Evolutionary conservation across 768 basidiomycete species (phyloP), one percentile per base, ranked within the genome.

Genomic region (Mycena haematopus): DNA sequence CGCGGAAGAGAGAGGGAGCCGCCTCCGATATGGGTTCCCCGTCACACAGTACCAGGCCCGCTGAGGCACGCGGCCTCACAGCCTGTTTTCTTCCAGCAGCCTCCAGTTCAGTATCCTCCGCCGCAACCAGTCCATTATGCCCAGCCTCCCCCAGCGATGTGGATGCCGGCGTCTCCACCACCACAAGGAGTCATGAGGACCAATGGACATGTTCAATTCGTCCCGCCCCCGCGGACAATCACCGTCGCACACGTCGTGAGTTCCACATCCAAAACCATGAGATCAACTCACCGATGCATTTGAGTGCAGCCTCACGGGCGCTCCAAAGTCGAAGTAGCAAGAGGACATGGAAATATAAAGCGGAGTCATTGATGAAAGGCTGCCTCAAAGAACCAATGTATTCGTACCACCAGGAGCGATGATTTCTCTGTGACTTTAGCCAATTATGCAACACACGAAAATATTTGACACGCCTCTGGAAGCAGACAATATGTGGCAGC

Each of bases 1-100:
- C 22, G 17, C 24, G 36, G 22, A 2, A 36, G n/a, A 4, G 15
- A 38, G 36, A 42, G 52, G 52, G 38, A 54, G 27, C 35, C 24
- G 47, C 56, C 56, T 9, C 33, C 46, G 11, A 38, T 45, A n/a
- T 47, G 46, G 46, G 27, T 54, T 13, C 38, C 52, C 4, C 36
- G 25, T 9, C 40, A 42, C 15, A 42, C 38, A 14, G 46, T 8
- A 1, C 29, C 11, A 7, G 11, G 19, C 13, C 50, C 50, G 2
- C 9, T 35, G n/a, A 35, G 33, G n/a, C 50, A 24, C 21, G 33
- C 21, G 6, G 33, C 3, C 11, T 52, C 50, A n/a, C 50, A 52
- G 33, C 50, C 50, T 21, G 21, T 14, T 11, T 21, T 52, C 0
- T 21, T 22, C 21, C 50, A 35, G 31, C 50, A 52, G 50, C 21